Percentiles rank a stretch among this genome's conserved stretches.
Evolutionary conservation across 1,284 basidiomycete species (phyloP).

Genomic region (Leccinum pachyderme): DNA sequence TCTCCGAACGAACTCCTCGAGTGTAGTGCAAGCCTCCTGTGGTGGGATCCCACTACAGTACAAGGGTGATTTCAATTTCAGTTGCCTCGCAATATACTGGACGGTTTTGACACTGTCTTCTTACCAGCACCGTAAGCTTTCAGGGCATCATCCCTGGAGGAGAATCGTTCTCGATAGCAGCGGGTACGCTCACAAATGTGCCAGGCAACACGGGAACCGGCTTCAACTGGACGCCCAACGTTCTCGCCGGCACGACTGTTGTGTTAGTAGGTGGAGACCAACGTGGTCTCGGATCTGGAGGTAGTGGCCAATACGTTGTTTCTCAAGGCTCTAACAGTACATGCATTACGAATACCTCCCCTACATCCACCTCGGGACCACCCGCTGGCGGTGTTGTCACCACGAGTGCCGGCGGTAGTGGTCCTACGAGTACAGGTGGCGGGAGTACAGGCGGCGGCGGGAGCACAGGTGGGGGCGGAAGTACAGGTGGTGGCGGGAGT

Average conservation of each 20-base stretch:
- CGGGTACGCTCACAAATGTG: slow-evolving; percentile 42
- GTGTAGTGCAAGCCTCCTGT: slow-evolving; percentile 57
- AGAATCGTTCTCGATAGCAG: slow-evolving; percentile 63
- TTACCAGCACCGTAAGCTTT: slow-evolving; percentile 51
- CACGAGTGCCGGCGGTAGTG: neutral
- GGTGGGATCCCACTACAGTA: slow-evolving; percentile 53
- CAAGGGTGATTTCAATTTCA: slow-evolving; percentile 48
- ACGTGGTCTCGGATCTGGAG: slow-evolving; percentile 65
- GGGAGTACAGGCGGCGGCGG: neutral
- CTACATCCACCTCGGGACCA: slow-evolving; percentile 70
- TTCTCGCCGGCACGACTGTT: slow-evolving; percentile 62
- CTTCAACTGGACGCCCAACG: slow-evolving; percentile 64
- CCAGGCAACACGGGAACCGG: slow-evolving; percentile 47
- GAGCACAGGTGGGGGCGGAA: too few relatives aligned
- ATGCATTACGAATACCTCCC: slow-evolving; percentile 59
- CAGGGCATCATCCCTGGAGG: slow-evolving; percentile 77
- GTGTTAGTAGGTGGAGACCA: slow-evolving; percentile 66
- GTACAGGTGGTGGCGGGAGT: slow-evolving; percentile 19
- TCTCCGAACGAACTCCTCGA: slow-evolving; percentile 62
- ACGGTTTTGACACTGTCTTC: neutral
- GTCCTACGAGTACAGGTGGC: neutral
- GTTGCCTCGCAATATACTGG: neutral
- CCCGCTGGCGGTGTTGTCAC: slow-evolving; percentile 69
- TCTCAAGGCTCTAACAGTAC: slow-evolving; percentile 44
- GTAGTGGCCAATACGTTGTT: slow-evolving; percentile 57